phyloP scores from a whole-genome alignment of 2,329 filamentous ascomycete genomes.

The Coleophoma crateriformis region DNA sequence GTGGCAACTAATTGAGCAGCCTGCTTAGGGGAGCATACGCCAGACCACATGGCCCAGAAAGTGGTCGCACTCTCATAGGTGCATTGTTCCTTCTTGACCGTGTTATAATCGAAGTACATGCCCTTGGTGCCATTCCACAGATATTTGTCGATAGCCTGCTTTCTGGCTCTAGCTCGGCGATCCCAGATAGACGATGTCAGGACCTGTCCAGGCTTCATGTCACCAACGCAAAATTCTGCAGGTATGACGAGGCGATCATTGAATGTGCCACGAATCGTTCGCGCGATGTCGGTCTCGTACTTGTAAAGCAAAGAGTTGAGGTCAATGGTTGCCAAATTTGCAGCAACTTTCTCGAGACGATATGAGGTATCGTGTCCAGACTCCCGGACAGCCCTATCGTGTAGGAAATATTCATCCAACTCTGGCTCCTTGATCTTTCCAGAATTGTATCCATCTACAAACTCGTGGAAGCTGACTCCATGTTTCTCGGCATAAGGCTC shows the following conservation, averaged over 20 bases:
- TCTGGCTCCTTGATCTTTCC: conserved; percentile 75
- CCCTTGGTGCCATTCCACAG: conserved; percentile 89
- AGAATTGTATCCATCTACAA: conserved; percentile 83
- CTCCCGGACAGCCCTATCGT: conserved; percentile 92
- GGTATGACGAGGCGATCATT: conserved; percentile 78
- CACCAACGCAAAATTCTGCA: conserved; percentile 69
- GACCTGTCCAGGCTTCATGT: conserved; percentile 60
- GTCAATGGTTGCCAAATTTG: conserved; percentile 87
- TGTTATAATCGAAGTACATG: conserved; percentile 98
- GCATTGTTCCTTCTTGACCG: conserved; percentile 71
- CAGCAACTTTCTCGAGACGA: conserved; percentile 81
- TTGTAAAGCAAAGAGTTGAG: conserved; percentile 94
- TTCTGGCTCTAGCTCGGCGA: conserved; percentile 77
- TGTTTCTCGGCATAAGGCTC: conserved; percentile 45
- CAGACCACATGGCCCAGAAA: conserved; percentile 97
- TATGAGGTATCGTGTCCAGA: conserved; percentile 97
- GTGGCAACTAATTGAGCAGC: conserved; percentile 76
- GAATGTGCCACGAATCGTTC: conserved; percentile 79
- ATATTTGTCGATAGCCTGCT: conserved; percentile 83
- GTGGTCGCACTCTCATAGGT: conserved; percentile 89
- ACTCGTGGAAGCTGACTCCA: conserved; percentile 74
- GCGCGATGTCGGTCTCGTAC: conserved; percentile 90
- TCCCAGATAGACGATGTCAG: conserved; percentile 89
- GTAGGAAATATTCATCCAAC: conserved; percentile 90
- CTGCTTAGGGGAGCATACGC: conserved; percentile 78